Conservation (phyloP, 1,139 yeast genomes). For the Diutina mesorugosa region DNA sequence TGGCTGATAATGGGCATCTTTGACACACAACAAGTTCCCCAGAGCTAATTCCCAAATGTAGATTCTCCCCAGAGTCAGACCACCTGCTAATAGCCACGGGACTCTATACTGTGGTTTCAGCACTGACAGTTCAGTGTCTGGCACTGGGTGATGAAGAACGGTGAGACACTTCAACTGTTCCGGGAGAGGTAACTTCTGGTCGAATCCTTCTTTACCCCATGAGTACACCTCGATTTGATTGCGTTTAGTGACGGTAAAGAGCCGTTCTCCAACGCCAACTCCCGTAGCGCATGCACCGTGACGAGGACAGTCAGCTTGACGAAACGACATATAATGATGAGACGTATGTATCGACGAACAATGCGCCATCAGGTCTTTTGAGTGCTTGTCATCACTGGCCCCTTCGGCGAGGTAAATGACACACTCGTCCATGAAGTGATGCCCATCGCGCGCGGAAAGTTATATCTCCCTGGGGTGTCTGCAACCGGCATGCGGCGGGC, state of each 20-base stretch:
- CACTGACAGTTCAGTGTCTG: not conserved
- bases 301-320: conserved; percentile 38
- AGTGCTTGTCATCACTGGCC: conserved; percentile 30
- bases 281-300: conserved; percentile 37
- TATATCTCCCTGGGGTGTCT: not conserved
- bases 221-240: conserved; percentile 67
- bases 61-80: conserved; percentile 58
- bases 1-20: conserved; percentile 78
- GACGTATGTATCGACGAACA: conserved; percentile 39
- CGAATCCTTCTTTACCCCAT: conserved; percentile 69
- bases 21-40: conserved; percentile 60
- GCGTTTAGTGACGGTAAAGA: conserved; percentile 53
- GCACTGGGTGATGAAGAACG: conserved; percentile 24
- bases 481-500: too few species aligned
- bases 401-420: conserved; percentile 44
- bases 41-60: conserved; percentile 81
- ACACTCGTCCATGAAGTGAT: conserved; percentile 2
- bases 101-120: conserved; percentile 24
- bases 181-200: conserved; percentile 78
- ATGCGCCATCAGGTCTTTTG: conserved; percentile 35
- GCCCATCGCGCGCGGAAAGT: conserved; percentile 1
- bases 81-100: conserved; percentile 66
- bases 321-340: conserved; percentile 35
- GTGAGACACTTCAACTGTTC: conserved; percentile 58
- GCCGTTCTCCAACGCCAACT: conserved; percentile 27